Conservation (phyloP, 768 basidiomycete species). For the Lentinula guzmanii region DNA sequence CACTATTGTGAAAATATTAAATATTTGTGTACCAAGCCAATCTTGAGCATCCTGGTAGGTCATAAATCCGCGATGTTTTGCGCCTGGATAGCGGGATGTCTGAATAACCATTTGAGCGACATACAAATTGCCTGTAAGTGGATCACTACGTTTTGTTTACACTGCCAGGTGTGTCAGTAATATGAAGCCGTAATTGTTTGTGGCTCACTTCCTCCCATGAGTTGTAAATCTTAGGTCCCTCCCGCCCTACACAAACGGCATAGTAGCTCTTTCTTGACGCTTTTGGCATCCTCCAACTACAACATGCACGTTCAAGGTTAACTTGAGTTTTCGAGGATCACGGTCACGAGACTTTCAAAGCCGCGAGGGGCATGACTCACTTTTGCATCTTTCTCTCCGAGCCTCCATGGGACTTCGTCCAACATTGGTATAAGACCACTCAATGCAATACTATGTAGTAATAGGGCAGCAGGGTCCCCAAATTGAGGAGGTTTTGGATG, state of each 20-base stretch:
- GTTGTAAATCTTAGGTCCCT: constrained; percentile 51
- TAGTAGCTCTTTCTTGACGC: constrained; percentile 39
- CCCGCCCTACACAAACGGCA: constrained; percentile 52
- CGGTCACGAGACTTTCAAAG: not conserved
- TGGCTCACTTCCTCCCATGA: constrained; percentile 55
- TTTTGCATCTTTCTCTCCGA: not conserved
- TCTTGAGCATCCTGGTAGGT: constrained; percentile 38
- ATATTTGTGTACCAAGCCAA: constrained; percentile 36
- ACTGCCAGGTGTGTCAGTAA: constrained; percentile 23
- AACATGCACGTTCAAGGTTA: too few relatives aligned
- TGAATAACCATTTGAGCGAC: constrained; percentile 14
- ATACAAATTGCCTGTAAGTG: not conserved
- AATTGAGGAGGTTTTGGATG: not conserved
- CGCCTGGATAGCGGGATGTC: constrained; percentile 48
- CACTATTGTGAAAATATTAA: not conserved
- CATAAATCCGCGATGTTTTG: constrained; percentile 47
- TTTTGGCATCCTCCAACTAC: constrained; percentile 5
- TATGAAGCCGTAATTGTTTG: not conserved
- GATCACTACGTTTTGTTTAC: constrained; percentile 36
- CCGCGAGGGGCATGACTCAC: too few relatives aligned
- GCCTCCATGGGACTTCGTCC: not conserved
- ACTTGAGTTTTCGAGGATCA: not conserved
- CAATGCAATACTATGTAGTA: not conserved
- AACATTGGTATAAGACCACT: not conserved
- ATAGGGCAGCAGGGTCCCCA: not conserved